Percentiles rank a stretch among this genome's conserved stretches.
These are phyloP conservation scores for Karstenula rhodostoma DNA, from an alignment of 2,329 filamentous ascomycete genomes.

Conservation along the genomic window DNA sequence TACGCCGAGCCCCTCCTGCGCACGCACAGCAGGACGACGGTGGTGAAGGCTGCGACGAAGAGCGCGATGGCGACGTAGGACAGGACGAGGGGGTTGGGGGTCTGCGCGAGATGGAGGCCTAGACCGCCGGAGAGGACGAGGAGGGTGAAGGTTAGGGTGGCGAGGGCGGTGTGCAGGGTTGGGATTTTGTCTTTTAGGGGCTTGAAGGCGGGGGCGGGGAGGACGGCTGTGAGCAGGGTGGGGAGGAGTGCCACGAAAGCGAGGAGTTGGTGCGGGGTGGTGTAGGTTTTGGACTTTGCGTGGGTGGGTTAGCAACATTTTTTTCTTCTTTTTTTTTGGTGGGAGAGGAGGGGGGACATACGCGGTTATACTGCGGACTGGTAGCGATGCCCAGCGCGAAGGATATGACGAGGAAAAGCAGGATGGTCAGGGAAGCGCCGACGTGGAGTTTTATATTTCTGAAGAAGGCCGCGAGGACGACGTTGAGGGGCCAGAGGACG, in stretches of 20 bases:
- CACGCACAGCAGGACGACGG: constrained; percentile 34
- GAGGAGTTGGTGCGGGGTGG: constrained; percentile 57
- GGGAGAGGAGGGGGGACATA: constrained; percentile 29
- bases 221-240: constrained; percentile 29
- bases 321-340: constrained; percentile 20
- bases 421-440: constrained; percentile 48
- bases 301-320: constrained; percentile 11
- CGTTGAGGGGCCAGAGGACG: constrained; percentile 41
- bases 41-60: constrained; percentile 31
- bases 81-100: constrained; percentile 34
- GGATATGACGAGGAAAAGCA: constrained; percentile 48
- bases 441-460: constrained; percentile 54
- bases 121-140: constrained; percentile 46
- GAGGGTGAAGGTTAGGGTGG: constrained; percentile 51
- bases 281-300: constrained; percentile 52
- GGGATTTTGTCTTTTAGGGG: constrained; percentile 48
- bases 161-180: constrained; percentile 47
- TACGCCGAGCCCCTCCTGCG: constrained; percentile 37
- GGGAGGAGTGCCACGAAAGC: constrained; percentile 48
- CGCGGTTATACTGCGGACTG: constrained; percentile 50
- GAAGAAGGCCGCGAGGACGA: constrained; percentile 49
- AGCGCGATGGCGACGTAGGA: constrained; percentile 39
- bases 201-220: constrained; percentile 20
- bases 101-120: constrained; percentile 39
- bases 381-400: constrained; percentile 55